Base-by-base conservation (phyloP, 768 basidiomycete species). In the Wakefieldia striispora region DNA sequence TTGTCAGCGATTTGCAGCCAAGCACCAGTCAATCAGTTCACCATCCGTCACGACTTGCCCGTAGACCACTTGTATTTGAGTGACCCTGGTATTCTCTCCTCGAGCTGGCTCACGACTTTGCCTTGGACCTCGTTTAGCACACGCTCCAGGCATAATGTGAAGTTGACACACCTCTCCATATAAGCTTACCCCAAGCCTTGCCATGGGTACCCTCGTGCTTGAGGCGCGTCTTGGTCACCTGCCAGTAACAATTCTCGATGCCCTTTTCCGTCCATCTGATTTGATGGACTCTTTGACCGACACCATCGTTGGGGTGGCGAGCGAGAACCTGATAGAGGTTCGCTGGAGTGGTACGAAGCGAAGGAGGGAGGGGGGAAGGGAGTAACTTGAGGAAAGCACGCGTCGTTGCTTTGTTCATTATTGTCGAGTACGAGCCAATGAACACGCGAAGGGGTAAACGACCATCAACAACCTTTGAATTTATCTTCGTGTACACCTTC, bases 101-200 rank as follows among this genome's bases (percentile, higher is more conserved):
- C 83, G 24, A 63, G 71, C 38, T 67, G 57, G 62, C 79, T 86
- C n/a, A 88, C 77, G 31, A 66, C 67, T 59, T 81, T 78, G 40
- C 86, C 88, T 89, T 53, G 3, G 40, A 36, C 31, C 16, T 50
- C 45, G 34, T 44, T 65, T 23, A 65, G 43, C 43, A 40, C 43
- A 40, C 14, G 4, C 6, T 3, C 40, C n/a, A 21, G 13, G 21
- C 35, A 36, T 40, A 20, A 49, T 33, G n/a, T n/a, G 33, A 29
- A 45, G 34, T 9, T 13, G 1, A 40, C 24, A 70, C 82, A 91
- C 91, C 88, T 72, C 76, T 82, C 88, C 90, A 93, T 47, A 82
- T 76, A 5, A 92, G 70, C 51, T 74, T 72, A 7, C 91, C 91
- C 91, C 91, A 93, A 16, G 81, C 90, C 65, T 84, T 91, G 2